Conservation (phyloP, 805 yeast species). For the Tetrapisispora namnaoensis region DNA sequence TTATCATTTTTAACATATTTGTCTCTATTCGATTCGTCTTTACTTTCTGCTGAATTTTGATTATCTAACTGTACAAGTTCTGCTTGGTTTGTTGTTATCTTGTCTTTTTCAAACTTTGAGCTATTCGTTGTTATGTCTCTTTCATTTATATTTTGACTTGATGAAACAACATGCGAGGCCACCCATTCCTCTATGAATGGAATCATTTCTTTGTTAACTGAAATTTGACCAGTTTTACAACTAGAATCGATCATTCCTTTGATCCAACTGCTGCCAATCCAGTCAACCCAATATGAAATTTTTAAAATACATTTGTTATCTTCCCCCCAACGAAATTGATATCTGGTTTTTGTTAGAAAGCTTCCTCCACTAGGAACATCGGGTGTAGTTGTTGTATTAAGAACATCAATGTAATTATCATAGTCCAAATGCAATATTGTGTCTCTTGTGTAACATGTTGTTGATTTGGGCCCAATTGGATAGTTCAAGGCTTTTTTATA, state of each 20-base stretch:
- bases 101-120: background rate
- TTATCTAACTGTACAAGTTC: too few relatives aligned
- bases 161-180: conserved; percentile 8
- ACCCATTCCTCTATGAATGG: conserved; percentile 21
- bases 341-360: conserved; percentile 64
- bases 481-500: conserved; percentile 70
- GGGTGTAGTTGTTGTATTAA: conserved; percentile 64
- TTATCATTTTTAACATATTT: background rate
- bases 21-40: background rate
- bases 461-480: conserved; percentile 88
- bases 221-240: conserved; percentile 67
- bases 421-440: conserved; percentile 42
- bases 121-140: background rate
- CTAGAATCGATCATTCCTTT: conserved; percentile 82
- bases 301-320: conserved; percentile 38
- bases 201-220: conserved; percentile 43
- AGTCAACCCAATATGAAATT: conserved; percentile 67
- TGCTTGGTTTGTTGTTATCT: too few relatives aligned
- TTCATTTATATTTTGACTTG: background rate
- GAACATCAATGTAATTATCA: conserved; percentile 45
- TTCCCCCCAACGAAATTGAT: conserved; percentile 62
- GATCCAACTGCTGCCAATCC: conserved; percentile 92
- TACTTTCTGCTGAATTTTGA: too few relatives aligned
- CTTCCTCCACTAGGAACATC: conserved; percentile 87
- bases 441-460: conserved; percentile 62